Conservation (phyloP, 139 green algal genomes). For the Chlamydomonas incerta region DNA sequence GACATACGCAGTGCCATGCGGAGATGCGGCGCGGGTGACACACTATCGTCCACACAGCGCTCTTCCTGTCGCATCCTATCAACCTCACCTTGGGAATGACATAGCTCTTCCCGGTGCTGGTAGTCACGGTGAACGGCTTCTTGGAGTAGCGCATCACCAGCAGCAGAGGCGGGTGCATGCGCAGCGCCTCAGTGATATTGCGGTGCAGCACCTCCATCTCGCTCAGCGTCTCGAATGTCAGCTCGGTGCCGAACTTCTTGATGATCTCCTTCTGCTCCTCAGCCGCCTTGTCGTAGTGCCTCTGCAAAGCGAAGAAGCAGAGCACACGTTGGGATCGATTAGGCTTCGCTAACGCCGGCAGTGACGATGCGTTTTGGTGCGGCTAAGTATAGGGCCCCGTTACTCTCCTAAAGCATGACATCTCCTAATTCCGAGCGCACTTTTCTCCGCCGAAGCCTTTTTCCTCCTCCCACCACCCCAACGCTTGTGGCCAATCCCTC, state of each 20-base stretch:
- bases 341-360: too few relatives aligned
- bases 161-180: conserved; percentile 96
- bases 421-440: too few relatives aligned
- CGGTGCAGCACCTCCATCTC: conserved; percentile 94
- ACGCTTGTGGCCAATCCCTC: neutral
- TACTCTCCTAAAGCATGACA: too few relatives aligned
- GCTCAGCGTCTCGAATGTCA: conserved; percentile 88
- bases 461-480: neutral
- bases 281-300: conserved; percentile 53
- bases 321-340: too few relatives aligned
- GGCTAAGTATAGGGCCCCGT: too few relatives aligned
- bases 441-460: neutral
- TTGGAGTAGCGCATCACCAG: conserved; percentile 94
- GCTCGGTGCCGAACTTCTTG: conserved; percentile 71
- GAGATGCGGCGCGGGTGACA: neutral
- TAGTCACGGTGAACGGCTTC: conserved; percentile 89
- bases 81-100: conserved; percentile 87
- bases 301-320: too few relatives aligned
- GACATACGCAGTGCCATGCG: neutral
- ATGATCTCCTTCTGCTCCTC: conserved; percentile 88
- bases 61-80: too few relatives aligned
- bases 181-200: conserved; percentile 90
- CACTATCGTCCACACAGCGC: too few relatives aligned
- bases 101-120: conserved; percentile 79
- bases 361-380: too few relatives aligned